Evolutionary conservation across 768 basidiomycete species (phyloP), one percentile per base, ranked within the genome.

Genomic region (Lactifluus pinguis): DNA sequence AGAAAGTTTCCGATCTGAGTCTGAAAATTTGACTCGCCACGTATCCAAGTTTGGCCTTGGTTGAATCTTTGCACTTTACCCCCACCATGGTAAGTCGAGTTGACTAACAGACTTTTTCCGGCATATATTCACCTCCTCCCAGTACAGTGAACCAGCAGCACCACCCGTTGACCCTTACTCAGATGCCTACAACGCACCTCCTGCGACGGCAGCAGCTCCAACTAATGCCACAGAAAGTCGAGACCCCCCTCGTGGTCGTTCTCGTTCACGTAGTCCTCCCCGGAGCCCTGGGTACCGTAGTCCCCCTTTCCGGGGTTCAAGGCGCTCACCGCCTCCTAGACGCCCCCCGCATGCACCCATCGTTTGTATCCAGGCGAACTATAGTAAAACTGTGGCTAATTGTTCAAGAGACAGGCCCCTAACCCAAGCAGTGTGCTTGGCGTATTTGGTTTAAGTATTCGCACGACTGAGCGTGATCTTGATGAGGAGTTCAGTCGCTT

Each of bases 361-460:
- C 74, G 87, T 89, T 71, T 63, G 87, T 83, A 61, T 65, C 39
- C 62, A 42, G n/a, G 1, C n/a, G 17, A 53, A 57, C 36, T 42
- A 29, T 50, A 58, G 21, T 34, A 38, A 60, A 68, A 54, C 59
- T 60, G 63, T 45, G 66, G 55, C 58, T 64, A 60, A 72, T 59
- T 76, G 80, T 64, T 81, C 71, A 59, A 66, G 47, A 69, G 71
- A 64, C 81, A 92, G 89, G 88, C 87, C 67, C 91, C 92, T 52
- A 87, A 86, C 72, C 89, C 93, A 21, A 87, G 89, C 67, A 86
- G 80, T 62, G 93, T 95, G 36, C 80, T 99, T 63, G 95, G 95
- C 60, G 93, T 98, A n/a, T 99, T 98, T 66, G 95, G 95, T n/a
- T 76, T 98, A 45, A 95, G 92, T 68, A 95, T 99, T 59, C 84